Evolutionary conservation across 495 filamentous ascomycete genomes (phyloP).

Genomic region (Tetracladium marchalianum): DNA sequence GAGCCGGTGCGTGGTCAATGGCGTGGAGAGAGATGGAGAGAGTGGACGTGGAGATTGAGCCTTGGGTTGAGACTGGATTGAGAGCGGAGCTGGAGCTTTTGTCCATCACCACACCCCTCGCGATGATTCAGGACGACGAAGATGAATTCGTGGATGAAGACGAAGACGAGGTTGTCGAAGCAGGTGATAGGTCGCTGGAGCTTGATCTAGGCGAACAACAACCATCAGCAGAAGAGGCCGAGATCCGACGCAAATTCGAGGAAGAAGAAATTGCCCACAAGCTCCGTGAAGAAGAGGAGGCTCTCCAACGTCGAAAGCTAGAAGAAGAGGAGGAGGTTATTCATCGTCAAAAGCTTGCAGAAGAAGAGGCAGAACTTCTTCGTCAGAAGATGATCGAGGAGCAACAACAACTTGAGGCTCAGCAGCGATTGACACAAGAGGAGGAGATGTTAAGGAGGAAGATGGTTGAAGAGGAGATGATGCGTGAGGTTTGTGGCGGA

Average conservation of each 20-base stretch:
- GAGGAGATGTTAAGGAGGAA: constrained; percentile 23
- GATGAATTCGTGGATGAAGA: constrained; percentile 24
- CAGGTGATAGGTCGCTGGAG: not conserved
- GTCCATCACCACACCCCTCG: constrained; percentile 16
- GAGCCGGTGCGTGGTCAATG: constrained; percentile 81
- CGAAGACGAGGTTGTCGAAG: constrained; percentile 6
- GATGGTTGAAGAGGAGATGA: constrained; percentile 36
- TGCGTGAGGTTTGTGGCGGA: constrained; percentile 45
- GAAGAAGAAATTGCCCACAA: not conserved
- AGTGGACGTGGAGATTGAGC: constrained; percentile 84
- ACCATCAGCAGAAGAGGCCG: constrained; percentile 20
- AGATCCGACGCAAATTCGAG: not conserved
- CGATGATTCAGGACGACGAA: constrained; percentile 12
- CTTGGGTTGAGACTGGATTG: constrained; percentile 35
- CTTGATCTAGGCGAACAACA: constrained; percentile 2
- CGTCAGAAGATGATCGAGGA: not conserved
- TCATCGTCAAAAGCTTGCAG: not conserved
- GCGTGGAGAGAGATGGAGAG: constrained; percentile 97
- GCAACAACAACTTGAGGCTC: constrained; percentile 1
- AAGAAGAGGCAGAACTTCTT: not conserved
- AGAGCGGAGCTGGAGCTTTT: constrained; percentile 35
- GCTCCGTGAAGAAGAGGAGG: constrained; percentile 5
- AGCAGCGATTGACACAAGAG: constrained; percentile 11
- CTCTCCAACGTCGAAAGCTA: not conserved
- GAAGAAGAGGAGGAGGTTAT: not conserved